phyloP scores from a whole-genome alignment of 805 yeast species.

The Candida piceae region DNA sequence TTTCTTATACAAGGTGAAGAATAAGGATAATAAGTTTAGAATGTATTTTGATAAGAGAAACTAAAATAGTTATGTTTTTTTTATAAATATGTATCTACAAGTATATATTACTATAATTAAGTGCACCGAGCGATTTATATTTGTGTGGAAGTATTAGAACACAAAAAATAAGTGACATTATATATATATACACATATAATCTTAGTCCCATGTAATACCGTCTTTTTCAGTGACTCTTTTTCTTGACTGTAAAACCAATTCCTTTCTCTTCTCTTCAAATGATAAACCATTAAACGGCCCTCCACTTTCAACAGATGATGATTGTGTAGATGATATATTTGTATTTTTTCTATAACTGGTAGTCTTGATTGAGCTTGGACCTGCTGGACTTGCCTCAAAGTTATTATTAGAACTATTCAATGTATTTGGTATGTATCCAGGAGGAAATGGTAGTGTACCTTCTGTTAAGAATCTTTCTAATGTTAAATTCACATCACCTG shows the following conservation, averaged over 20 bases:
- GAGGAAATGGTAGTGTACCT: constrained; percentile 45
- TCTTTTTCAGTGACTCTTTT: constrained; percentile 37
- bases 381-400: not conserved
- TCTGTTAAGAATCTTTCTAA: constrained; percentile 64
- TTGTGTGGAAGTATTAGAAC: too few species aligned
- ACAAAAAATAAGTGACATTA: too few species aligned
- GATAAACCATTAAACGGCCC: constrained; percentile 37
- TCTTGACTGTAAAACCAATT: constrained; percentile 60
- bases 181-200: not conserved
- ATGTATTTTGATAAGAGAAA: constrained; percentile 33
- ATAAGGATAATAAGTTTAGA: constrained; percentile 43
- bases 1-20: constrained; percentile 78
- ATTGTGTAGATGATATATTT: too few species aligned
- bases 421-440: constrained; percentile 3
- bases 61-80: too few species aligned
- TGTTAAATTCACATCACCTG: constrained; percentile 80
- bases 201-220: constrained; percentile 9
- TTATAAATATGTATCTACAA: too few species aligned
- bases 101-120: too few species aligned
- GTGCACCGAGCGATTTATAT: too few species aligned
- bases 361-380: not conserved
- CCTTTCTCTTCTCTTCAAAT: constrained; percentile 45
- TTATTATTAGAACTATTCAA: constrained; percentile 1
- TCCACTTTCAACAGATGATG: constrained; percentile 6
- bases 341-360: too few species aligned